Base-by-base conservation (phyloP, 257 asterid genomes). In the Ocimum tenuiflorum region DNA sequence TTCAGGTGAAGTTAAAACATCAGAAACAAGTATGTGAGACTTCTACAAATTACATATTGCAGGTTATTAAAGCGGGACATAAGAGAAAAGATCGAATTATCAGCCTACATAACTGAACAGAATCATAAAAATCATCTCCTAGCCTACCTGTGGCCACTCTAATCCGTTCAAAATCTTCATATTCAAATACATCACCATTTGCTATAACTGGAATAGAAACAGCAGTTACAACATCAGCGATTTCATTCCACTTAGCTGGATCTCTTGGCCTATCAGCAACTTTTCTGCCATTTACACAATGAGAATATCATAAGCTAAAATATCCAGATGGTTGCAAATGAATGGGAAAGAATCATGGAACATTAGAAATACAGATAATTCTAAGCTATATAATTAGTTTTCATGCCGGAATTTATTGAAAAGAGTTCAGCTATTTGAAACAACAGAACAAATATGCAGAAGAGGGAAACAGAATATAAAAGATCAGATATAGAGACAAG, bases 231-330 rank as follows among this genome's bases (percentile, higher is more conserved):
- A 91, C 96, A 63, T 89, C 94, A 42, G 96, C 95, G 68, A 91
- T 89, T 70, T 87, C 96, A 75, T 66, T 53, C 98, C 96, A 91
- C 78, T 89, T 86, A 20, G 98, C 96, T 42, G 95, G 96, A 82
- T 91, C 98, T 79, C 96, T 87, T 60, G 98, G 98, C 81, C 98
- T 89, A 63, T 91, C 98, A 19, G 91, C 85, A 41, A 91, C 95
- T 81, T 78, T 84, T 86, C 98, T 91, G 35, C 8, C 51, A 58
- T 74, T 73, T 67, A 56, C 36, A 74, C 8, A 27, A 10, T 52
- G 35, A 49, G 68, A 63, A 38, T 22, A 56, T 47, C 68, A 24
- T 41, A 23, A 48, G 72, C 23, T 20, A 51, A 63, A 69, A 19
- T 7, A 43, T 29, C 2, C 19, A 24, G 51, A 29, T 52, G 51